phyloP scores from a whole-genome alignment of 1,284 basidiomycete genomes.

The Puccinia novopanici region DNA sequence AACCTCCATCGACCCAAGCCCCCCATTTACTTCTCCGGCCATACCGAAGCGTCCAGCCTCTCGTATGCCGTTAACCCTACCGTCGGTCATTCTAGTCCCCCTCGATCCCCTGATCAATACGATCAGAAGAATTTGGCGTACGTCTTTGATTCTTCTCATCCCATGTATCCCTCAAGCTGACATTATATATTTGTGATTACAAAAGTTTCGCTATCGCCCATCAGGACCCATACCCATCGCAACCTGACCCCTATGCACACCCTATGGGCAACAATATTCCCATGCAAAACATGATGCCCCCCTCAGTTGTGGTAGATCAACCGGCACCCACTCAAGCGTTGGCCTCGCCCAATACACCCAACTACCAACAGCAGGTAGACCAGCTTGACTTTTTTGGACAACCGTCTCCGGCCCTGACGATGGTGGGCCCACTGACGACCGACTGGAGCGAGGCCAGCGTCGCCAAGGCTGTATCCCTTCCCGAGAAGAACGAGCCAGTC shows the following conservation, averaged over 20 bases:
- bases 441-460: neutral
- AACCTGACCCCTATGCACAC: neutral
- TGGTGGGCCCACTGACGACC: neutral
- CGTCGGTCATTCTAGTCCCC: neutral
- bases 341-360: neutral
- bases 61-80: neutral
- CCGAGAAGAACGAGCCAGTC: neutral
- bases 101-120: neutral
- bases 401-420: slow-evolving; percentile 7
- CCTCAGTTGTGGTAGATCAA: neutral
- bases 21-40: neutral
- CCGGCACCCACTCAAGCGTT: neutral
- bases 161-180: neutral
- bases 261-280: neutral
- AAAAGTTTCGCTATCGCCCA: neutral
- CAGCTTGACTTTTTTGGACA: slow-evolving; percentile 12
- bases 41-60: neutral
- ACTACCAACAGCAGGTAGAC: slow-evolving; percentile 23
- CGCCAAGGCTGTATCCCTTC: neutral
- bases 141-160: neutral
- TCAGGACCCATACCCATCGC: neutral
- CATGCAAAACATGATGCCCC: neutral
- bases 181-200: neutral
- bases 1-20: slow-evolving; percentile 9
- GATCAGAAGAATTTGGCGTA: neutral